Evolutionary conservation across 2,329 filamentous ascomycete genomes (phyloP), one percentile per base, ranked within the genome.

Genomic region (Ascosphaera apis): DNA sequence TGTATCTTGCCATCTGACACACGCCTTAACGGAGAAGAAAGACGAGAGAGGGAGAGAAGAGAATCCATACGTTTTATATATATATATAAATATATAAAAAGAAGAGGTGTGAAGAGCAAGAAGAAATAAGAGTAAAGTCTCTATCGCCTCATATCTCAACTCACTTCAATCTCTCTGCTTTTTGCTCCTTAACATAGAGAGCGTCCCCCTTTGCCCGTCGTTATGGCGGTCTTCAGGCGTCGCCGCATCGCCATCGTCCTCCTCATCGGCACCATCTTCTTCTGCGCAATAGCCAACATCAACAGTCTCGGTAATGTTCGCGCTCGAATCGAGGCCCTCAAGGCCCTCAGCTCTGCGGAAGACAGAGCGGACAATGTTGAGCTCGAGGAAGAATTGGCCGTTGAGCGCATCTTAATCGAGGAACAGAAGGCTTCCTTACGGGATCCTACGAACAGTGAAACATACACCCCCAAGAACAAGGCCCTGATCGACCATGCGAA

Each of bases 201-300:
- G n/a, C n/a, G n/a, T n/a, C n/a, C n/a, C n/a, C n/a, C n/a, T n/a
- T n/a, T n/a, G n/a, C n/a, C n/a, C n/a, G n/a, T n/a, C n/a, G n/a
- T n/a, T n/a, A n/a, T n/a, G n/a, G n/a, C n/a, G n/a, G n/a, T n/a
- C n/a, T n/a, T n/a, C n/a, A n/a, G n/a, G n/a, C 33, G 34, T 16
- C 35, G 40, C 16, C 40, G 41, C 16, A 37, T 36, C 28, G 9
- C 35, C 15, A n/a, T 36, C 17, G 31, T 43, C 11, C 21, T 32
- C 9, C 18, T 41, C 11, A 13, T 39, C 13, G 19, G 40, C 25
- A 23, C 33, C 33, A 34, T 16, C 12, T 21, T 39, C 12, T 34
- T 41, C 30, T 31, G 39, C n/a, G n/a, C n/a, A n/a, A n/a, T n/a
- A n/a, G n/a, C n/a, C n/a, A n/a, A n/a, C n/a, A n/a, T n/a, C n/a